A percentile compares a stretch with the other conserved stretches of the same genome.
phyloP scores from a whole-genome alignment of 2,329 filamentous ascomycete genomes.

The Arachnopeziza araneosa region DNA sequence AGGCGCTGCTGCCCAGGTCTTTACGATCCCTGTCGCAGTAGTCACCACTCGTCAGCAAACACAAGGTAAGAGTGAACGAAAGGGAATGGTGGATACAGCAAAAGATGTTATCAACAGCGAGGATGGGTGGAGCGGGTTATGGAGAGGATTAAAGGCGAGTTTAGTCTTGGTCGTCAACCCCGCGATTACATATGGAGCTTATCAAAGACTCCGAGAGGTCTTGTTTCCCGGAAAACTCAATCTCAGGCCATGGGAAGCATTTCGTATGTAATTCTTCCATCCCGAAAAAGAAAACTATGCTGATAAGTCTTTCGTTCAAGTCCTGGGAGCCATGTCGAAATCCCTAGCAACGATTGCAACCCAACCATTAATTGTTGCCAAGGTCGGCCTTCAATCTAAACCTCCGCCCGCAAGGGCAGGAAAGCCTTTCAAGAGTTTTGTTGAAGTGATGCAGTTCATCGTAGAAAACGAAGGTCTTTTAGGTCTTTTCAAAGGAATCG shows the following conservation, averaged over 20 bases:
- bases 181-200: conserved; percentile 95
- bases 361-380: conserved; percentile 94
- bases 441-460: conserved; percentile 94
- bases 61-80: conserved; percentile 75
- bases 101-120: conserved; percentile 85
- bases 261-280: conserved; percentile 56
- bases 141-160: conserved; percentile 93
- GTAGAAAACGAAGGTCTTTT: conserved; percentile 76
- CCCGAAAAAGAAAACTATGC: background rate
- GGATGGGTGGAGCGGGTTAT: conserved; percentile 82
- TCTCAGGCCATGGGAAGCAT: conserved; percentile 81
- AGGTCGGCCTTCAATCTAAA: conserved; percentile 91
- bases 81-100: conserved; percentile 81
- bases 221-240: conserved; percentile 73
- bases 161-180: conserved; percentile 94
- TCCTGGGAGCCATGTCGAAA: conserved; percentile 90
- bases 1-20: conserved; percentile 86
- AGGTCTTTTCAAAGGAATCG: conserved; percentile 95
- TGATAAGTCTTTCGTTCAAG: conserved; percentile 39
- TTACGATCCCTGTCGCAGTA: conserved; percentile 93
- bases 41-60: conserved; percentile 96
- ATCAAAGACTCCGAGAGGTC: conserved; percentile 75
- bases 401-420: conserved; percentile 79
- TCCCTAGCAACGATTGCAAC: conserved; percentile 85
- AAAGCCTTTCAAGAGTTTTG: conserved; percentile 88